phyloP scores from a whole-genome alignment of 2,329 filamentous ascomycete species.

The Colletotrichum eleusines region DNA sequence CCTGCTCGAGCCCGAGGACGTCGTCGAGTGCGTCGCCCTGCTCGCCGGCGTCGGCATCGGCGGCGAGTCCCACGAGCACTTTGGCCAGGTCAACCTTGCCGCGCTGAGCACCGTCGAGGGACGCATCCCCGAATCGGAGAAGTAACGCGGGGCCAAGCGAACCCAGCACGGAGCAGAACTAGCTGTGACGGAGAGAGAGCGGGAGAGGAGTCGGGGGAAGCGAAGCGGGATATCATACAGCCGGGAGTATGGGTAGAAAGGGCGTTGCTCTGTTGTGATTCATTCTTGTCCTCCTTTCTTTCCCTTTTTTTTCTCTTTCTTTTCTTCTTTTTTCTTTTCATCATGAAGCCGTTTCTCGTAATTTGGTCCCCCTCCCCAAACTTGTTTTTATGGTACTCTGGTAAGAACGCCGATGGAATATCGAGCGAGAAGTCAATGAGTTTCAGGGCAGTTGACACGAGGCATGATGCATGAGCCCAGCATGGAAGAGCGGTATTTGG shows the following conservation, averaged over 20 bases:
- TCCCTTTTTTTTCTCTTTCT: neutral
- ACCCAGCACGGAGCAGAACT: neutral
- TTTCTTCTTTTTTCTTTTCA: neutral
- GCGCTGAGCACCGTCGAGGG: constrained; percentile 67
- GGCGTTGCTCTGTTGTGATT: constrained; percentile 4
- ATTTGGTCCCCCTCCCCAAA: neutral
- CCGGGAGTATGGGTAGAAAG: constrained; percentile 40
- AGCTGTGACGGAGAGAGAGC: constrained; percentile 2
- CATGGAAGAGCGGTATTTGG: constrained; percentile 35
- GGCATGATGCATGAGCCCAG: constrained; percentile 38
- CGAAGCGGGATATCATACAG: constrained; percentile 23
- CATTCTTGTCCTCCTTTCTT: neutral
- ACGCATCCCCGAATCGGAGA: constrained; percentile 55
- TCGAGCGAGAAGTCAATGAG: constrained; percentile 25
- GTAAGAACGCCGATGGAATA: constrained; percentile 24
- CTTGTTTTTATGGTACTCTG: constrained; percentile 9
- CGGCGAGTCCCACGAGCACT: constrained; percentile 54
- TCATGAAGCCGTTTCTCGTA: neutral
- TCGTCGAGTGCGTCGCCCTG: constrained; percentile 76
- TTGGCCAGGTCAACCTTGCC: constrained; percentile 68
- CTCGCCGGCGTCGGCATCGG: constrained; percentile 62
- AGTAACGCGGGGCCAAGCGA: constrained; percentile 6
- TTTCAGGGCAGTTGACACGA: constrained; percentile 21
- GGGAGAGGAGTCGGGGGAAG: neutral
- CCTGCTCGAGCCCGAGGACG: constrained; percentile 87